Conservation (phyloP, 73 alveolate genomes). For the Effrenium voratum region DNA sequence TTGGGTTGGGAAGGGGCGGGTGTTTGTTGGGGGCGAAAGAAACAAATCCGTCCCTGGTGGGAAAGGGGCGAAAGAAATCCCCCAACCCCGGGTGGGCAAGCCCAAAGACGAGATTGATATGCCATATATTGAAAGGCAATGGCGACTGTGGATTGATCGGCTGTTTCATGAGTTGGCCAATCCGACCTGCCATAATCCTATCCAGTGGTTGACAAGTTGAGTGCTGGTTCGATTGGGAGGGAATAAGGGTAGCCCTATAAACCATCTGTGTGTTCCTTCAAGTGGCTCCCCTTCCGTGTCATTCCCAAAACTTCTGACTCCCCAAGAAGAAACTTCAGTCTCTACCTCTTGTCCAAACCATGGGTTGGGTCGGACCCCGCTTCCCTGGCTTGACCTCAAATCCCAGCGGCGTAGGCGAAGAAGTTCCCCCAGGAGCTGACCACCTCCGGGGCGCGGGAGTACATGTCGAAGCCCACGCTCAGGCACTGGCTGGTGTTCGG, state of each 20-base stretch:
- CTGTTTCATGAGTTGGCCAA: too few species aligned
- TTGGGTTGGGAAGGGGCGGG: too few species aligned
- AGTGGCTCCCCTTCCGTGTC: neutral
- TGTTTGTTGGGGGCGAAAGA: too few species aligned
- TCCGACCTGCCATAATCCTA: too few species aligned
- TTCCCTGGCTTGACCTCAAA: neutral
- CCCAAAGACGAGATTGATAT: too few species aligned
- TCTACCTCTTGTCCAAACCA: neutral
- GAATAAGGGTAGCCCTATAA: neutral
- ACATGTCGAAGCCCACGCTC: conserved; percentile 45
- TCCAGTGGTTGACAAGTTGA: too few species aligned
- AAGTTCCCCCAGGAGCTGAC: conserved; percentile 73
- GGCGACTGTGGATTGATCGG: too few species aligned
- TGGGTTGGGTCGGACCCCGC: neutral
- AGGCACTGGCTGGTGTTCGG: conserved; percentile 67
- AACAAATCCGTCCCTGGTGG: too few species aligned
- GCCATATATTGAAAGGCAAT: too few species aligned
- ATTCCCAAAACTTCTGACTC: neutral
- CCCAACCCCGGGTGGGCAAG: too few species aligned
- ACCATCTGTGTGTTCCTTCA: neutral
- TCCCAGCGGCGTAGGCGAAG: conserved; percentile 54
- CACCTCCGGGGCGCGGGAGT: conserved; percentile 49
- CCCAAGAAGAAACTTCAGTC: neutral
- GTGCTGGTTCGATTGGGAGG: neutral
- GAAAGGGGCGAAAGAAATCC: too few species aligned